Evolutionary conservation across 2,329 filamentous ascomycete species (phyloP), one percentile per base, ranked within the genome.

Genomic region (Chaetomium olivaceum): DNA sequence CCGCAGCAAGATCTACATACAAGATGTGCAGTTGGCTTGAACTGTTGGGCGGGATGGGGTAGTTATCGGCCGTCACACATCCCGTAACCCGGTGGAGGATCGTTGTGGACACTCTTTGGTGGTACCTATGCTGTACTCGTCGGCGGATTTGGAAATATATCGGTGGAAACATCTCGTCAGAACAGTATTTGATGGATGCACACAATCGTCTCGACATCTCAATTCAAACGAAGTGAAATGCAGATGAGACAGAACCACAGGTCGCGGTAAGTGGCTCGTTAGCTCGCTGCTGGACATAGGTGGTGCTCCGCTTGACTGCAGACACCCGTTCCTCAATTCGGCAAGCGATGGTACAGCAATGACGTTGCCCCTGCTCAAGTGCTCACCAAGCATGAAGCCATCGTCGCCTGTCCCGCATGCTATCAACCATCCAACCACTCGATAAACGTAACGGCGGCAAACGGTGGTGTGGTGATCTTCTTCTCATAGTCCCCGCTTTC

Each of bases 311-410:
- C 31, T 27, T 21, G 4, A 21, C 29, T 33, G 61, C 51, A 63
- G 58, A 52, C 58, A 31, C 27, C 23, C 58, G 27, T 29, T 39
- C 48, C 60, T 61, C 48, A 39, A 62, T 61, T 51, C 36, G 66
- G 67, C 54, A 68, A 67, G 61, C 59, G 54, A 63, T 68, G 68
- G 55, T 71, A 70, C 70, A 71, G 67, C 68, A 66, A 71, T 71
- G 70, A 72, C 70, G 70, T 71, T 68, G 59, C 50, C 55, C 46
- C 58, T 31, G 14, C 19, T 31, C 12, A 7, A 55, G 19, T 16
- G 21, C 31, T 52, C 14, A 55, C 48, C 54, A 27, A 29, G 61
- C 39, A 56, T 59, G 68, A 69, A 64, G 68, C 52, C 61, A 63
- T 68, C 58, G 62, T 68, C 43, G 57, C 48, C 39, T 48, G 14